A percentile compares a stretch with the other conserved stretches of the same genome.
These are phyloP conservation scores for Scalesia atractyloides DNA, from an alignment of 129 eudicot genomes.

Conservation along the genomic window DNA sequence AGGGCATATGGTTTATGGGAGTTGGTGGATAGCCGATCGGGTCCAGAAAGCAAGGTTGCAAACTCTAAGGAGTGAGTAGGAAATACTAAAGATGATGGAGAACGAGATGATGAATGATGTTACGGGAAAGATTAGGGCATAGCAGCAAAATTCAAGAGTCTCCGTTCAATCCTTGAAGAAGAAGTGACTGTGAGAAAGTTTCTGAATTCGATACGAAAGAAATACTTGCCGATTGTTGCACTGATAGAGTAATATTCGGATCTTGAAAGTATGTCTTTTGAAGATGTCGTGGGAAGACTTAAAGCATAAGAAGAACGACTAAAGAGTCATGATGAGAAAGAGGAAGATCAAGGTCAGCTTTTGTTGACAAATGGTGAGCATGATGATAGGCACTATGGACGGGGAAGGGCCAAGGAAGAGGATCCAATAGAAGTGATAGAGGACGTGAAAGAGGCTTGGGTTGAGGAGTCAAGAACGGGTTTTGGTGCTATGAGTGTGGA, in stretches of 20 bases:
- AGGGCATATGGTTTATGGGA: not conserved
- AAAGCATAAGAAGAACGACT: not conserved
- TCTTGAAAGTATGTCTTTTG: not conserved
- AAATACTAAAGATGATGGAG: not conserved
- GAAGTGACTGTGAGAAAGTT: not conserved
- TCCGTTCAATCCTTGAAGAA: not conserved
- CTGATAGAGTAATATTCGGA: not conserved
- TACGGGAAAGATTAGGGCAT: not conserved
- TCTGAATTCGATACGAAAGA: not conserved
- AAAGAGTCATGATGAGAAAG: not conserved
- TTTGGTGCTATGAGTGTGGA: no score
- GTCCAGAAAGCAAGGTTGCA: not conserved
- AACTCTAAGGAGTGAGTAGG: not conserved
- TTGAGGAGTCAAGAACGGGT: no score
- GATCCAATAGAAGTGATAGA: no score
- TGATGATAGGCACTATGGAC: no score
- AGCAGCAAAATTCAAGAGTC: not conserved
- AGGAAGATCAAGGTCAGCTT: not conserved
- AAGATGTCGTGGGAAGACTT: not conserved
- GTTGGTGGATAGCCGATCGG: not conserved
- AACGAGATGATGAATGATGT: not conserved
- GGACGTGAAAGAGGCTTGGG: no score
- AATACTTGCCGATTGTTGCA: not conserved
- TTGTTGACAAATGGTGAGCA: no score
- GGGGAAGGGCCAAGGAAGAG: no score